Evolutionary conservation across 352 stramenopile genomes (phyloP).

Genomic region (Pseudoperonospora humuli): DNA sequence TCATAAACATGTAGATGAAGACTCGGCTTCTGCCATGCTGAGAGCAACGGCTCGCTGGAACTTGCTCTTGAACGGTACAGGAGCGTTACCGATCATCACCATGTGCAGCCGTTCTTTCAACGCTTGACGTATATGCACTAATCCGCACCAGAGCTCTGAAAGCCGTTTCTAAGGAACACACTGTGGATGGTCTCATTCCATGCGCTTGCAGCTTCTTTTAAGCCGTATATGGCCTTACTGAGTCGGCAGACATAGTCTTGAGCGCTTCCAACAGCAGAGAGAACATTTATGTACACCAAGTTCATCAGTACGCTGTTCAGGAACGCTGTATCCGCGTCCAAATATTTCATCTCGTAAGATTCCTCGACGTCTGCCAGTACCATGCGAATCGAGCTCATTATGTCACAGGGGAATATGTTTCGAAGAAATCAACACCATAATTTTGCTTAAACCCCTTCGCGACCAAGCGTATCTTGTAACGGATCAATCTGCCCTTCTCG

Average conservation of each 20-base stretch:
- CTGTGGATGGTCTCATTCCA: conserved; percentile 20
- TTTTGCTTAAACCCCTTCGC: conserved; percentile 6
- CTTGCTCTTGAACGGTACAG: no score
- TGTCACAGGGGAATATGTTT: conserved; percentile 6
- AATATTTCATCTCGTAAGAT: not conserved
- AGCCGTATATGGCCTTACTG: conserved; percentile 14
- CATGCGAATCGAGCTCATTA: not conserved
- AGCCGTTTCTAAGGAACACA: conserved; percentile 12
- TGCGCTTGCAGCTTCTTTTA: conserved; percentile 12
- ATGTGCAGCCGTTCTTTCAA: not conserved
- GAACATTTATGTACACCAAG: conserved; percentile 1
- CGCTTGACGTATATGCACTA: conserved; percentile 18
- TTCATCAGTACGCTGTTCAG: conserved; percentile 2
- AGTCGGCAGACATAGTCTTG: conserved; percentile 5
- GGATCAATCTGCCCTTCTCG: not conserved
- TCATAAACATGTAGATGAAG: no score
- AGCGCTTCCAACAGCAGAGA: not conserved
- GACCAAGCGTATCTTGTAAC: not conserved
- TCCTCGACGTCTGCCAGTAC: not conserved
- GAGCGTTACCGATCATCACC: no score
- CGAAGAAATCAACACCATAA: conserved; percentile 6
- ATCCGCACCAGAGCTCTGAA: conserved; percentile 5
- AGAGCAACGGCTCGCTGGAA: no score
- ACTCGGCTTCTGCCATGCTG: no score
- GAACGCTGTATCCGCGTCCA: conserved; percentile 6